Evolutionary conservation across 306 rosid genomes (phyloP).

Genomic region (Dalbergia cochinchinensis): DNA sequence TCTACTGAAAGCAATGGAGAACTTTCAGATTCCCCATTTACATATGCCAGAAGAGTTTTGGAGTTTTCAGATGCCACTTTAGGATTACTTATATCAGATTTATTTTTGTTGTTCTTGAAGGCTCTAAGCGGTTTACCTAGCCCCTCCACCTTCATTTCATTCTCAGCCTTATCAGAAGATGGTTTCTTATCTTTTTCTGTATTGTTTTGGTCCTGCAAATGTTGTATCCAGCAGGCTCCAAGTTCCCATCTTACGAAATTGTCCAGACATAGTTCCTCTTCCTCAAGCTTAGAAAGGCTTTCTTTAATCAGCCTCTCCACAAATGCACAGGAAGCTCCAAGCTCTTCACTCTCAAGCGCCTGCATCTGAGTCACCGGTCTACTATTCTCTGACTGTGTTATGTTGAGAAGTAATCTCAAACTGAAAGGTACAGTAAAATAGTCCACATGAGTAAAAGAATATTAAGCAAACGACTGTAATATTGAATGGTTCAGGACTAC

Average conservation of each 20-base stretch:
- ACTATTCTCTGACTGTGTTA: constrained; percentile 62
- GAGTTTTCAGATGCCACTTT: constrained; percentile 60
- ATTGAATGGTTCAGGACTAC: constrained; percentile 48
- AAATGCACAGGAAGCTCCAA: constrained; percentile 55
- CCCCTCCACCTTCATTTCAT: constrained; percentile 84
- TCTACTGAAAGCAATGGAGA: constrained; percentile 51
- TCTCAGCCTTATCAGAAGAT: constrained; percentile 64
- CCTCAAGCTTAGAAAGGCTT: constrained; percentile 71
- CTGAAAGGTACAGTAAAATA: constrained; percentile 50
- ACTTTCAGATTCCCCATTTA: constrained; percentile 59
- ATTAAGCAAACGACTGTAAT: background rate
- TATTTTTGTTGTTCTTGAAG: constrained; percentile 71
- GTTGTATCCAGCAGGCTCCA: constrained; percentile 96
- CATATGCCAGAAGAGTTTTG: constrained; percentile 50
- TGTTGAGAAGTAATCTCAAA: constrained; percentile 73
- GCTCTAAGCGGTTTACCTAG: constrained; percentile 82
- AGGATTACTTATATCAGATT: constrained; percentile 53
- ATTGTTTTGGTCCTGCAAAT: constrained; percentile 84
- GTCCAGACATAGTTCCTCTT: constrained; percentile 59
- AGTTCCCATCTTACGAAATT: constrained; percentile 87
- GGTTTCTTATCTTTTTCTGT: constrained; percentile 77
- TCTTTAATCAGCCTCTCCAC: constrained; percentile 65
- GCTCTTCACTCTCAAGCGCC: constrained; percentile 60
- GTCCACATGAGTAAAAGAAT: background rate
- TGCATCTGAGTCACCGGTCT: constrained; percentile 50